phyloP scores from a whole-genome alignment of 441 rosid genomes.

The Isatis lusitanica region DNA sequence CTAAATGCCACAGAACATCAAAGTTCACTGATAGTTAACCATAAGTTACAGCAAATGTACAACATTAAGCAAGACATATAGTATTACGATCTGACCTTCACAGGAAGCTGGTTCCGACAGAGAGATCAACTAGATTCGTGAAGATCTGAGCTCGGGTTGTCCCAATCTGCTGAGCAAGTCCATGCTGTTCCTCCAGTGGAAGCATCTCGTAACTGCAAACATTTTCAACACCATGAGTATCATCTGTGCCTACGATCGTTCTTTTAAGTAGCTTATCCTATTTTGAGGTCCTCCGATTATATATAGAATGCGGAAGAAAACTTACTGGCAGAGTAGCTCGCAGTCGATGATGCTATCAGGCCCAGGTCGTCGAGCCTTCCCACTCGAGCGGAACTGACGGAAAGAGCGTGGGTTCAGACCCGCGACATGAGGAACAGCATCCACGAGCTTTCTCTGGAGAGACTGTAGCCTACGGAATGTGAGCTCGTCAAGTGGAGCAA shows the following conservation, averaged over 20 bases:
- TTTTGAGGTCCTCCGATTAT: not conserved
- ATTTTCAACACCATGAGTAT: slow-evolving; percentile 14
- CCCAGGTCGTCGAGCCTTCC: slow-evolving; percentile 92
- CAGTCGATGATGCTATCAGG: slow-evolving; percentile 97
- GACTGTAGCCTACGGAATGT: slow-evolving; percentile 96
- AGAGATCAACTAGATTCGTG: slow-evolving; percentile 75
- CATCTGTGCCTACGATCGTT: not conserved
- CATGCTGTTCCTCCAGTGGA: slow-evolving; percentile 87
- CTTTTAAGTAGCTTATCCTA: not conserved
- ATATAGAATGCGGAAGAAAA: slow-evolving; percentile 26
- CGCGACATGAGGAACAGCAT: slow-evolving; percentile 90
- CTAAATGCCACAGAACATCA: slow-evolving; percentile 7
- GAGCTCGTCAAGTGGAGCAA: slow-evolving; percentile 95
- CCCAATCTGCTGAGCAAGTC: slow-evolving; percentile 82
- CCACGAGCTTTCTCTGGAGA: slow-evolving; percentile 85
- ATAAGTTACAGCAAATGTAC: slow-evolving; percentile 25
- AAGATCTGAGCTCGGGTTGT: slow-evolving; percentile 81
- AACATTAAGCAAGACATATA: slow-evolving; percentile 10
- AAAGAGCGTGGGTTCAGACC: slow-evolving; percentile 94
- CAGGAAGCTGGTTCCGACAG: slow-evolving; percentile 85
- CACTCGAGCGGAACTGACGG: slow-evolving; percentile 79
- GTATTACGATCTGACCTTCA: slow-evolving; percentile 38
- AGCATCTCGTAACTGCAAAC: slow-evolving; percentile 90
- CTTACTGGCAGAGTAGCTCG: slow-evolving; percentile 92
- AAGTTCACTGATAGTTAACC: slow-evolving; percentile 2